A percentile compares a stretch with the other conserved stretches of the same genome.
Conservation (phyloP, 306 rosid genomes). For the Cicer chorassanicum region DNA sequence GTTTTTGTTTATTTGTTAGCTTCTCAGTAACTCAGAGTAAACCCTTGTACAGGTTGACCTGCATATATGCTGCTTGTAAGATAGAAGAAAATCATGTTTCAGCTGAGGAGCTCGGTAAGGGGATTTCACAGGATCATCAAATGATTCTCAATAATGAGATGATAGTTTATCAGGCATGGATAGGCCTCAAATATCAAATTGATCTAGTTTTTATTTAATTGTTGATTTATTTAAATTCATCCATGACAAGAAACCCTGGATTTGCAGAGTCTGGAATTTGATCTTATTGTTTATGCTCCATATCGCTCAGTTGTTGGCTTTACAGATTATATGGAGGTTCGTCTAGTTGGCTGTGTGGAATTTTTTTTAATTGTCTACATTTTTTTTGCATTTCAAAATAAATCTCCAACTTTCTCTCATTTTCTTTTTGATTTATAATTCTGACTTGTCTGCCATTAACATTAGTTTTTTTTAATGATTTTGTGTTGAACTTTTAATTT, state of each 20-base stretch:
- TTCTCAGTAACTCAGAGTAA: constrained; percentile 26
- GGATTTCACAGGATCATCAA: constrained; percentile 98
- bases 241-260: constrained; percentile 35
- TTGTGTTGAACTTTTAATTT: constrained; percentile 31
- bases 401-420: constrained; percentile 30
- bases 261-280: constrained; percentile 88
- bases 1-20: constrained; percentile 23
- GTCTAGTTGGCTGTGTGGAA: constrained; percentile 34
- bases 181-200: constrained; percentile 52
- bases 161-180: constrained; percentile 98
- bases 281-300: constrained; percentile 93
- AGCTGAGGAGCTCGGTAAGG: constrained; percentile 99
- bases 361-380: not conserved
- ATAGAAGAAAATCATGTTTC: constrained; percentile 99
- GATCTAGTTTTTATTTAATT: not conserved
- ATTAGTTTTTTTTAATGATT: constrained; percentile 11
- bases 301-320: constrained; percentile 87
- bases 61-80: constrained; percentile 97
- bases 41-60: constrained; percentile 77
- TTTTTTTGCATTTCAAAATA: constrained; percentile 20
- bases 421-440: constrained; percentile 9
- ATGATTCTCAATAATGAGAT: constrained; percentile 99
- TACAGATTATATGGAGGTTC: constrained; percentile 75
- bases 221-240: constrained; percentile 1
- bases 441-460: constrained; percentile 20